Conservation (phyloP, 2,329 filamentous ascomycete species). For the Colletotrichum tabaci region DNA sequence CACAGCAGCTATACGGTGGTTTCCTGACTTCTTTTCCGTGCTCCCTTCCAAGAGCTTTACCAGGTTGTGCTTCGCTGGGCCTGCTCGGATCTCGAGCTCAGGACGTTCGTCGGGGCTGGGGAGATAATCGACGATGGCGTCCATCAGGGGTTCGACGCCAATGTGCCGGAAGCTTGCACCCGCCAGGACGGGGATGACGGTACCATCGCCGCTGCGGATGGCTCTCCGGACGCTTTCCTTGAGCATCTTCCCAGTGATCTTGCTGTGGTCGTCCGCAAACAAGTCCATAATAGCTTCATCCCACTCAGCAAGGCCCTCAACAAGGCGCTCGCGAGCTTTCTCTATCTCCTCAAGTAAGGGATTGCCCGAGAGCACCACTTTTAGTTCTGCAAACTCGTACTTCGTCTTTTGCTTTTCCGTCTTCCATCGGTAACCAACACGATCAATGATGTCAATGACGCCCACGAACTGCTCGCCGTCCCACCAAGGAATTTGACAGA, state of each 20-base stretch:
- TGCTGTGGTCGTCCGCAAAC: constrained; percentile 83
- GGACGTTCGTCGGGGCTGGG: constrained; percentile 87
- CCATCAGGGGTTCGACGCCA: constrained; percentile 91
- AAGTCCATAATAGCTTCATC: constrained; percentile 89
- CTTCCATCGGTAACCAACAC: constrained; percentile 82
- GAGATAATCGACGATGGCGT: constrained; percentile 89
- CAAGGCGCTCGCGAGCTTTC: constrained; percentile 80
- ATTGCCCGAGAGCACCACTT: constrained; percentile 57
- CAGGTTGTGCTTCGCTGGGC: constrained; percentile 65
- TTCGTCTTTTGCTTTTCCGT: constrained; percentile 55
- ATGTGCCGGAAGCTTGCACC: constrained; percentile 95
- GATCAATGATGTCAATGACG: constrained; percentile 85
- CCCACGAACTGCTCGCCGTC: constrained; percentile 84
- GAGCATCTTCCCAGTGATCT: constrained; percentile 79
- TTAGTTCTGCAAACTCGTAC: constrained; percentile 47
- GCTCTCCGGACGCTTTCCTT: constrained; percentile 81
- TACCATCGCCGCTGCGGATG: constrained; percentile 77
- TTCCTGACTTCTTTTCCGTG: constrained; percentile 49
- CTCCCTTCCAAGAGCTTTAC: constrained; percentile 48
- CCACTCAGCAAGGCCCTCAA: constrained; percentile 89
- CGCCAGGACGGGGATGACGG: constrained; percentile 88
- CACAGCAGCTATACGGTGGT: constrained; percentile 60
- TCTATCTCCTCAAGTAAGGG: constrained; percentile 77
- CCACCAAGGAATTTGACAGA: constrained; percentile 98
- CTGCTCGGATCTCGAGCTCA: constrained; percentile 82